Percentiles rank a stretch among this genome's conserved stretches.
Evolutionary conservation across 768 basidiomycete species (phyloP).

Genomic region (Tephrocybe rancida): DNA sequence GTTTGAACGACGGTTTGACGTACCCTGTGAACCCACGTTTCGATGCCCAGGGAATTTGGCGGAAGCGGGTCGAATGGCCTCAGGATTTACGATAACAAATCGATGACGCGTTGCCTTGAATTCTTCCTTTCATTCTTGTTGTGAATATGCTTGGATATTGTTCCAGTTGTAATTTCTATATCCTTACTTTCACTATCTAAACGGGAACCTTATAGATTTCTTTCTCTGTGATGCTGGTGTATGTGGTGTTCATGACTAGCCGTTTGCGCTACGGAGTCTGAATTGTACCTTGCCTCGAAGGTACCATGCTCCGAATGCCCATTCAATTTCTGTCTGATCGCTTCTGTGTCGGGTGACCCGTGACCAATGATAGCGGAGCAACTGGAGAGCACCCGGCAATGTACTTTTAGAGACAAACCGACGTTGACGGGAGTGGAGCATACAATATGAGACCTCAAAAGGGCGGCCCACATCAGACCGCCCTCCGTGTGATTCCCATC

Average conservation of each 20-base stretch:
- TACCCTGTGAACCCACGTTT: slow-evolving; percentile 78
- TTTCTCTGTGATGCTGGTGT: too few relatives aligned
- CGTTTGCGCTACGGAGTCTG: too few relatives aligned
- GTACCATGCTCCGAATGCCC: not conserved
- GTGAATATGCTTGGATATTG: not conserved
- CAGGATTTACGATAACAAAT: slow-evolving; percentile 52
- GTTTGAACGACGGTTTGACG: slow-evolving; percentile 56
- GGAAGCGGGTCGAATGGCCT: slow-evolving; percentile 73
- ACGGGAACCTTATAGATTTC: not conserved
- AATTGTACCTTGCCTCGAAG: not conserved
- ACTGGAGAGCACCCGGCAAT: not conserved
- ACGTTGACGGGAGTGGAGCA: slow-evolving; percentile 20
- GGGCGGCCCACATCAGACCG: slow-evolving; percentile 2
- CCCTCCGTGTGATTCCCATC: slow-evolving; percentile 14
- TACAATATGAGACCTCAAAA: slow-evolving; percentile 4
- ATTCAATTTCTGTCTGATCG: too few relatives aligned
- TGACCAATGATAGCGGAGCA: not conserved
- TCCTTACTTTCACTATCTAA: not conserved
- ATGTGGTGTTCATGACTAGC: too few relatives aligned
- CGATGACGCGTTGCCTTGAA: not conserved
- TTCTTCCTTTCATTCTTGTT: not conserved
- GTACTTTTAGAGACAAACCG: slow-evolving; percentile 5
- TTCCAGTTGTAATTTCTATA: not conserved
- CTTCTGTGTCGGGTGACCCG: not conserved
- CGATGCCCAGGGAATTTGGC: slow-evolving; percentile 67